Percentiles rank a stretch among this genome's conserved stretches.
These are phyloP conservation scores for Trichoderma atrobrunneum DNA, from an alignment of 2,329 filamentous ascomycete species.

Conservation along the genomic window DNA sequence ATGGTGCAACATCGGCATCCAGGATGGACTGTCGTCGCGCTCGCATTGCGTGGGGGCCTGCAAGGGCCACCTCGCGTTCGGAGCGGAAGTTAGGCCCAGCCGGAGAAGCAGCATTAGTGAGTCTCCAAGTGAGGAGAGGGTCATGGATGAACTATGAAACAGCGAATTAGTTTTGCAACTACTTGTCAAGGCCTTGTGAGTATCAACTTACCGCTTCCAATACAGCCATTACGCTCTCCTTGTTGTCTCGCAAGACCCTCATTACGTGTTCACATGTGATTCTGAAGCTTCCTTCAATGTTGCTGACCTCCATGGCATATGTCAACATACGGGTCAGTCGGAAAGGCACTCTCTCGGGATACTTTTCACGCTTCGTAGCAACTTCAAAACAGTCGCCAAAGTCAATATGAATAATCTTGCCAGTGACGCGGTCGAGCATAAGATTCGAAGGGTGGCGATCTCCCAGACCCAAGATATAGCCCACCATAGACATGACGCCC, in stretches of 20 bases:
- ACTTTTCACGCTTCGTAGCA: constrained; percentile 99
- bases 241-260: constrained; percentile 93
- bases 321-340: constrained; percentile 97
- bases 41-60: constrained; percentile 47
- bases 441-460: constrained; percentile 97
- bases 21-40: constrained; percentile 68
- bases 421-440: constrained; percentile 93
- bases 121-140: constrained; percentile 95
- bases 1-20: constrained; percentile 59
- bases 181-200: background rate
- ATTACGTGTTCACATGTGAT: constrained; percentile 99
- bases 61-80: constrained; percentile 55
- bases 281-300: constrained; percentile 97
- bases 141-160: constrained; percentile 86
- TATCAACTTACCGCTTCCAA: constrained; percentile 79
- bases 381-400: constrained; percentile 99
- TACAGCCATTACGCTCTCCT: constrained; percentile 97
- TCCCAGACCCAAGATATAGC: constrained; percentile 94
- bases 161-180: background rate
- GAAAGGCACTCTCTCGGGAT: constrained; percentile 96
- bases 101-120: constrained; percentile 64
- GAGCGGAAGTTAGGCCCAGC: constrained; percentile 65
- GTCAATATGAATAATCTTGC: constrained; percentile 97
- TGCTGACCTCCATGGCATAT: constrained; percentile 99
- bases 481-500: constrained; percentile 99